Conservation (phyloP, 495 filamentous ascomycete species). For the Tirmania nivea region DNA sequence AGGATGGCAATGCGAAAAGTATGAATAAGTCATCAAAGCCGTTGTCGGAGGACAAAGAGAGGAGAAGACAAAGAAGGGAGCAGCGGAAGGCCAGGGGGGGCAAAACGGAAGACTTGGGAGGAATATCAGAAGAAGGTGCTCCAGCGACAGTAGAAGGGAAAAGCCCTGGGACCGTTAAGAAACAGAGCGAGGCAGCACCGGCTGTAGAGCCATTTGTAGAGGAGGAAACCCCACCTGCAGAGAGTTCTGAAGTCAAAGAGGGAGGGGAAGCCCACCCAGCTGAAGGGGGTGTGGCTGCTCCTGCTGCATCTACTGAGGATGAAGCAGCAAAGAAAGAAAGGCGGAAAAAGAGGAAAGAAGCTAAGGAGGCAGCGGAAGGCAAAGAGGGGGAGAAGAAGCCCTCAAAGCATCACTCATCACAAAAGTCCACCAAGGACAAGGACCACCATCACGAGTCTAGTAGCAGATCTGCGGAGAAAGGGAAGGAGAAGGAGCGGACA, state of each 20-base stretch:
- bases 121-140: neutral
- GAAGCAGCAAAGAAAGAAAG: conserved; percentile 11
- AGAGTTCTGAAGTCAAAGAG: neutral
- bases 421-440: too few species aligned
- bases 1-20: neutral
- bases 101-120: neutral
- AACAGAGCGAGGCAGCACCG: neutral
- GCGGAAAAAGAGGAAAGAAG: conserved; percentile 14
- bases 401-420: neutral
- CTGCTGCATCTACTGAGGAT: neutral
- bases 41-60: neutral
- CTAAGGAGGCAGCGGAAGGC: conserved; percentile 9
- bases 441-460: too few species aligned
- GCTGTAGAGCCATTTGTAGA: neutral
- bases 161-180: neutral
- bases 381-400: neutral
- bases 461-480: neutral
- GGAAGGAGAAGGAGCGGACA: neutral
- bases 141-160: neutral
- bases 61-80: neutral
- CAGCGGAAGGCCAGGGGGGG: neutral
- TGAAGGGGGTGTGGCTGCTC: neutral
- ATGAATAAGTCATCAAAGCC: neutral
- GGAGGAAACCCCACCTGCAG: neutral
- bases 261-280: neutral